Percentiles rank a stretch among this genome's conserved stretches.
These are phyloP conservation scores for Phyllosticta citriasiana DNA, from an alignment of 2,329 filamentous ascomycete species.

Conservation along the genomic window DNA sequence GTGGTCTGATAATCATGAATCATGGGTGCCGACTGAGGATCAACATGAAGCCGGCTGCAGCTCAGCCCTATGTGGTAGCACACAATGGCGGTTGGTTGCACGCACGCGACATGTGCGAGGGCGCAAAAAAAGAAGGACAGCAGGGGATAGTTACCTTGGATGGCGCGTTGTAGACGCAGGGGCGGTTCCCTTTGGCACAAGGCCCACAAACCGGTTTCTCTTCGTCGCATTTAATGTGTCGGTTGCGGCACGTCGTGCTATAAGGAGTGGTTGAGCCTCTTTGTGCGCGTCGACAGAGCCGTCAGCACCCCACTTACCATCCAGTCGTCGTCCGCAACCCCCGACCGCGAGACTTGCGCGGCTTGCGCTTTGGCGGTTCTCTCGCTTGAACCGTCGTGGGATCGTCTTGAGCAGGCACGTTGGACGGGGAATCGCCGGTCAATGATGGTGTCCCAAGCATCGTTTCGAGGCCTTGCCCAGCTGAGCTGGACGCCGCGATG, in stretches of 20 bases:
- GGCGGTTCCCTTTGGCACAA: constrained; percentile 34
- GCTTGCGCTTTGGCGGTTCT: constrained; percentile 19
- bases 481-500: not conserved
- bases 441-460: constrained; percentile 10
- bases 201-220: constrained; percentile 34
- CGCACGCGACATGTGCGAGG: not conserved
- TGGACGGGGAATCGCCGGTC: constrained; percentile 4
- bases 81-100: not conserved
- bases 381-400: not conserved
- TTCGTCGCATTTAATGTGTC: constrained; percentile 45
- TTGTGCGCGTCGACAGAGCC: constrained; percentile 10
- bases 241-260: constrained; percentile 35
- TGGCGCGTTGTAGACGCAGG: constrained; percentile 28
- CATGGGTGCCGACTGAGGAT: not conserved
- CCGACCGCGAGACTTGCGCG: constrained; percentile 33
- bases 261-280: not conserved
- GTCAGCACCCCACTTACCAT: constrained; percentile 21
- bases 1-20: not conserved
- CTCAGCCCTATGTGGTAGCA: constrained; percentile 7
- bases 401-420: not conserved
- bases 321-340: constrained; percentile 37
- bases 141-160: constrained; percentile 9
- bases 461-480: constrained; percentile 8
- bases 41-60: not conserved
- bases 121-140: not conserved